Evolutionary conservation across 1,139 yeast genomes (phyloP).

Genomic region (Pichia sorboxylosa): DNA sequence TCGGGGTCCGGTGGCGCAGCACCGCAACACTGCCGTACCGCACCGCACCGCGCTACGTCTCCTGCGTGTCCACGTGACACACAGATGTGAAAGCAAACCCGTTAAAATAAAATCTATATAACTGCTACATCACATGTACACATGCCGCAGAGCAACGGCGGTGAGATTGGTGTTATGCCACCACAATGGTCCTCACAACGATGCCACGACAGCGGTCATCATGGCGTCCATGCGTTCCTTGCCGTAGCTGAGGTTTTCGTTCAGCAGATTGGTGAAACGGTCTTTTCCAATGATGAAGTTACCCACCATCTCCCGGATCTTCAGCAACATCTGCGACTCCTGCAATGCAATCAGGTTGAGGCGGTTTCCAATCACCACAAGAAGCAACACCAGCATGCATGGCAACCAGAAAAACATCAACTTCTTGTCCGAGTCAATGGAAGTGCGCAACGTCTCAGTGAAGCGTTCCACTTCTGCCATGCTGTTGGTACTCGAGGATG

Average conservation of each 20-base stretch:
- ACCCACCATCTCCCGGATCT: constrained; percentile 34
- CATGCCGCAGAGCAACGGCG: no score
- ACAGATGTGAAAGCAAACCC: no score
- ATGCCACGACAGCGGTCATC: constrained; percentile 19
- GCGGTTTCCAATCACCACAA: constrained; percentile 34
- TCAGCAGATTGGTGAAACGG: constrained; percentile 36
- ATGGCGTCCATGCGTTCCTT: constrained; percentile 46
- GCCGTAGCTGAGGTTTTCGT: constrained; percentile 59
- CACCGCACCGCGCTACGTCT: no score
- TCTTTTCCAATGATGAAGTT: constrained; percentile 60
- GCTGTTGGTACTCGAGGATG: constrained; percentile 3
- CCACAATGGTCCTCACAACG: no score
- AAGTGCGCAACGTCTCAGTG: constrained; percentile 41
- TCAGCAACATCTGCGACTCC: constrained; percentile 27
- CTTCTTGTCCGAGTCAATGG: constrained; percentile 60
- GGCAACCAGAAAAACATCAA: constrained; percentile 85
- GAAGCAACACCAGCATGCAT: constrained; percentile 42
- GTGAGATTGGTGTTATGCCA: no score
- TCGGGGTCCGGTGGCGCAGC: no score
- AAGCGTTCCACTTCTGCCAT: constrained; percentile 14
- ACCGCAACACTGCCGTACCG: no score
- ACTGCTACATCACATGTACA: no score
- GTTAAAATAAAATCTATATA: no score
- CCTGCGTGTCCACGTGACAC: no score
- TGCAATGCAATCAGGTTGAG: constrained; percentile 34